A percentile compares a stretch with the other conserved stretches of the same genome.
Conservation (phyloP, 2,329 filamentous ascomycete species). For the Xylaria arbuscula region DNA sequence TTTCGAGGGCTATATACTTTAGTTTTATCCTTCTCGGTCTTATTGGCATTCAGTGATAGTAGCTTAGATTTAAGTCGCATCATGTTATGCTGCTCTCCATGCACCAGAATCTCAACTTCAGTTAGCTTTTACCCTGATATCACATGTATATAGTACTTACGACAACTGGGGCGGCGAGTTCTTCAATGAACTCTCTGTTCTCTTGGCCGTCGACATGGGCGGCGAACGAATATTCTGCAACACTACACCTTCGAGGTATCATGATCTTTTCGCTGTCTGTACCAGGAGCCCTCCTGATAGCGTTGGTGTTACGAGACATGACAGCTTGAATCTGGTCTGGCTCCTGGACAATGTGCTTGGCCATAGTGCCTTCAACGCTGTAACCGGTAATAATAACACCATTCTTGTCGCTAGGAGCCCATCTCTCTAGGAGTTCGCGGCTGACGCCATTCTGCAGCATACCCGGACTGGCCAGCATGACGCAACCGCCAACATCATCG, state of each 20-base stretch:
- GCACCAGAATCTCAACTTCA: constrained; percentile 81
- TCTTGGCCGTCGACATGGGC: constrained; percentile 96
- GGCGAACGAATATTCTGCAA: constrained; percentile 94
- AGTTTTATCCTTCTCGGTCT: constrained; percentile 80
- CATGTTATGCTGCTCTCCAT: constrained; percentile 98
- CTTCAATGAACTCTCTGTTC: constrained; percentile 96
- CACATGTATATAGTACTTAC: constrained; percentile 64
- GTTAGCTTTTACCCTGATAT: constrained; percentile 33
- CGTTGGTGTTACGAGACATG: constrained; percentile 79
- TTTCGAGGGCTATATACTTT: constrained; percentile 96
- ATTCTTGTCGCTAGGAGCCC: constrained; percentile 96
- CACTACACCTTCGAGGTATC: constrained; percentile 91
- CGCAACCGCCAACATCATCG: constrained; percentile 93
- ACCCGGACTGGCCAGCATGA: constrained; percentile 97
- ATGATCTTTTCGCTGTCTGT: constrained; percentile 86
- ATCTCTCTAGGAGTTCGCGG: constrained; percentile 89
- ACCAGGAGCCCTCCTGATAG: constrained; percentile 70
- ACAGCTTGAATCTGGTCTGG: constrained; percentile 95
- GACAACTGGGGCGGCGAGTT: constrained; percentile 90
- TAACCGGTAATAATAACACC: constrained; percentile 99
- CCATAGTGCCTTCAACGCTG: constrained; percentile 98
- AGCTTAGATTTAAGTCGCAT: constrained; percentile 95
- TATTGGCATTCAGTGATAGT: constrained; percentile 87
- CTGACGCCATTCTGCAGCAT: constrained; percentile 98
- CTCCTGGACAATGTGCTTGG: constrained; percentile 92